phyloP scores from a whole-genome alignment of 176 grass and related monocot genomes.

The Phoenix roebelenii region DNA sequence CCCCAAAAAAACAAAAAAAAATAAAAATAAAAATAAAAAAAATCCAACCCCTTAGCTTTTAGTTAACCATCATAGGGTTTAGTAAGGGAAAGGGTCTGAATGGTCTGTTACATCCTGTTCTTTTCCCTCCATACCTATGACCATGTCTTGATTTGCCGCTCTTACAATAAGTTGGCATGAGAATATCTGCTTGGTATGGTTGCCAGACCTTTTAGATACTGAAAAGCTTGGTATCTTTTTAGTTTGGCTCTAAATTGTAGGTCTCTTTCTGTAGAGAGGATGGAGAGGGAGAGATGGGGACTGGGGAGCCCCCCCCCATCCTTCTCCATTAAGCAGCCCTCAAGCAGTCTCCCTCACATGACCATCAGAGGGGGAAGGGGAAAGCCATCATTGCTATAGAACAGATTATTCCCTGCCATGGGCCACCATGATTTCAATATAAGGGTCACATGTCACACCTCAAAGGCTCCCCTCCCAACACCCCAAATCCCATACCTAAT shows the following conservation, averaged over 20 bases:
- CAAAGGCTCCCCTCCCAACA: conserved; percentile 1
- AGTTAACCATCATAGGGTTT: too few relatives aligned
- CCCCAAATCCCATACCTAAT: conserved; percentile 22
- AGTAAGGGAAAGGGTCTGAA: too few relatives aligned
- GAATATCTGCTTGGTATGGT: conserved; percentile 1
- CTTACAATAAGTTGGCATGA: conserved; percentile 11
- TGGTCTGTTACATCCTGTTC: conserved; percentile 4
- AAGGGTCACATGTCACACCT: conserved; percentile 38
- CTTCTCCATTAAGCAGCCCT: neutral
- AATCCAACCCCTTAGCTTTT: too few relatives aligned
- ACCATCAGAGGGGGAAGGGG: conserved; percentile 13
- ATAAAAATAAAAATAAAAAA: too few relatives aligned
- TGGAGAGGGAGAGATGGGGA: neutral
- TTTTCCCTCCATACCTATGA: too few relatives aligned
- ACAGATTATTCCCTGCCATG: conserved; percentile 65
- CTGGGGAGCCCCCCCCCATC: neutral
- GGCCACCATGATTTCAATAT: conserved; percentile 51
- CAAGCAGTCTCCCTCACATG: conserved; percentile 26
- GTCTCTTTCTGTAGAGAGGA: conserved; percentile 17
- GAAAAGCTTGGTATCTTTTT: conserved; percentile 78
- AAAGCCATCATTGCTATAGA: conserved; percentile 55
- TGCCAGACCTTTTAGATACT: conserved; percentile 26
- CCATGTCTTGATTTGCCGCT: conserved; percentile 12
- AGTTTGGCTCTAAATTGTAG: conserved; percentile 40
- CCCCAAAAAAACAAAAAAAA: too few relatives aligned